Percentiles rank a stretch among this genome's conserved stretches.
Conservation (phyloP, 164 flowering plant genomes). For the Vitis labrusca region DNA sequence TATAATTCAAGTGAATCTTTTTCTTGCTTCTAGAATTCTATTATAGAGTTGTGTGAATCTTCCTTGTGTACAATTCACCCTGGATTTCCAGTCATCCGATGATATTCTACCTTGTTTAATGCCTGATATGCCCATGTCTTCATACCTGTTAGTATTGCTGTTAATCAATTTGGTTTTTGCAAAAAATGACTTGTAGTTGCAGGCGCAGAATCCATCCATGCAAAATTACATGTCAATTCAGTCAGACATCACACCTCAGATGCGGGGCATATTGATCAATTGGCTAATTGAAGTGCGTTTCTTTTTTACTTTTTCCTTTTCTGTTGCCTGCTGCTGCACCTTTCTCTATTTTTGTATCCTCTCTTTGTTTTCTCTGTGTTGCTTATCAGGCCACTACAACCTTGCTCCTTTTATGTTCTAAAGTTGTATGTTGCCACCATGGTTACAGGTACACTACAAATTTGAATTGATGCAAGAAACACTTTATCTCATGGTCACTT, state of each 20-base stretch:
- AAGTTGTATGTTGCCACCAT: conserved; percentile 1
- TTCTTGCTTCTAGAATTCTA: no score
- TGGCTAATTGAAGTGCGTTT: conserved; percentile 80
- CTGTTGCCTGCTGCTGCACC: no score
- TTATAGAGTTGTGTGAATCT: no score
- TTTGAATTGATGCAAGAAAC: conserved; percentile 93
- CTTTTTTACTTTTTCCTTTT: not conserved
- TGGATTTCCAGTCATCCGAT: no score
- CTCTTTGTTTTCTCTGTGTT: not conserved
- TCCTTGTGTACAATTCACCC: no score
- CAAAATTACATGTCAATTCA: conserved; percentile 62
- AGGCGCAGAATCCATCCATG: conserved; percentile 54
- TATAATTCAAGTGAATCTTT: no score
- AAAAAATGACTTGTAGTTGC: conserved; percentile 17
- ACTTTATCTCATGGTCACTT: conserved; percentile 68
- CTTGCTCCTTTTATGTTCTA: conserved; percentile 1
- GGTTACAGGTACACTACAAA: conserved; percentile 72
- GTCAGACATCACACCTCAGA: conserved; percentile 59
- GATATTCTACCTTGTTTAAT: no score
- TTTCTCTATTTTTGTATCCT: not conserved
- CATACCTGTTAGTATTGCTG: not conserved
- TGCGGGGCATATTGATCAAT: conserved; percentile 83
- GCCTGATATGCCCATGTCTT: not conserved
- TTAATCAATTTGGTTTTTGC: not conserved
- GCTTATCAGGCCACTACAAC: not conserved